phyloP scores from a whole-genome alignment of 371 early-diverging fungal genomes.

The Mucor lusitanicus region DNA sequence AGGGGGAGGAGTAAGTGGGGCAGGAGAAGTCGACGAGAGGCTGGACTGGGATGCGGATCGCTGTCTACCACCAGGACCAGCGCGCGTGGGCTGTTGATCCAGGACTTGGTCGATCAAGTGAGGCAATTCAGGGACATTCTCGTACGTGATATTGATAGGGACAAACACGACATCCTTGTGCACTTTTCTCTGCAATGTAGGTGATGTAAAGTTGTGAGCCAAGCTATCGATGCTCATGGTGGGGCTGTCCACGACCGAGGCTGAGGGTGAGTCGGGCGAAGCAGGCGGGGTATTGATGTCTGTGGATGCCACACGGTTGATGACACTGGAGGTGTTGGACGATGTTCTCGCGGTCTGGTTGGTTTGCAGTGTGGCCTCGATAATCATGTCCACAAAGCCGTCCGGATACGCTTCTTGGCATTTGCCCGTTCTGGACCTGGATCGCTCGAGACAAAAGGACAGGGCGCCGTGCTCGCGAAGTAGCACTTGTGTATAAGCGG shows the following conservation, averaged over 20 bases:
- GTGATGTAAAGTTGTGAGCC: conserved; percentile 3
- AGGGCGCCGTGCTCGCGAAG: conserved; percentile 51
- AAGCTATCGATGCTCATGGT: conserved; percentile 41
- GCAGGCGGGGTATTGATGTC: conserved; percentile 38
- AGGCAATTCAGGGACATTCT: conserved; percentile 47
- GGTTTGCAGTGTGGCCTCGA: conserved; percentile 48
- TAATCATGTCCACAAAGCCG: conserved; percentile 50
- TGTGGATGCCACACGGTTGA: conserved; percentile 19
- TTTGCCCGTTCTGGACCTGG: conserved; percentile 50
- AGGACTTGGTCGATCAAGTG: conserved; percentile 44
- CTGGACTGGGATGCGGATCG: conserved; percentile 9
- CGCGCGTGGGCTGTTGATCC: conserved; percentile 37
- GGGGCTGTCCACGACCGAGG: conserved; percentile 14
- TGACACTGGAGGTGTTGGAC: conserved; percentile 3
- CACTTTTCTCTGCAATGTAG: conserved; percentile 6
- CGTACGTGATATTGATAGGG: conserved; percentile 53
- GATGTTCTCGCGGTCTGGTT: conserved; percentile 34
- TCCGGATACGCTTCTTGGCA: conserved; percentile 43
- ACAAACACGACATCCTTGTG: conserved; percentile 47
- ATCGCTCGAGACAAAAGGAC: conserved; percentile 37
- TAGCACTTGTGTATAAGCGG: conserved; percentile 50
- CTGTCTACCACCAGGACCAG: conserved; percentile 3
- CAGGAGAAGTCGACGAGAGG: neutral
- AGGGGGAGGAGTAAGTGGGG: too few relatives aligned
- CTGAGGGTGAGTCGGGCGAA: conserved; percentile 35